Percentiles rank a stretch among this genome's conserved stretches.
Conservation (phyloP, 2,329 filamentous ascomycete species). For the Trichoderma brevicompactum region DNA sequence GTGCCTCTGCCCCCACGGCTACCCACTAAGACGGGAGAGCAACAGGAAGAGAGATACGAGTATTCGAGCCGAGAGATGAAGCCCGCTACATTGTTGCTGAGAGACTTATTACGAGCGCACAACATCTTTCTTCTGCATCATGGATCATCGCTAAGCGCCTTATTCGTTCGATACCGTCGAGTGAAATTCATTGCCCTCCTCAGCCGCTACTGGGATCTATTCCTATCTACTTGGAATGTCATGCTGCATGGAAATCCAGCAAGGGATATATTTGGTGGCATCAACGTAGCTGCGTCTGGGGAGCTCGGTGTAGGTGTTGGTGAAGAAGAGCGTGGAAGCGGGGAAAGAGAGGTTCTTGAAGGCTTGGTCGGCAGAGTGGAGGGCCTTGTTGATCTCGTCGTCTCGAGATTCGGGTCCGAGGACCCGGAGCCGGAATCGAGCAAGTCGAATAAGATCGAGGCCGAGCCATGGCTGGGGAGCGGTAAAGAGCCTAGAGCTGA, state of each 20-base stretch:
- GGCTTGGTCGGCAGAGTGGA: constrained; percentile 80
- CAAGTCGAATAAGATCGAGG: constrained; percentile 32
- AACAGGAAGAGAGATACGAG: constrained; percentile 60
- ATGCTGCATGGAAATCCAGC: constrained; percentile 88
- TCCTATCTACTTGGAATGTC: constrained; percentile 79
- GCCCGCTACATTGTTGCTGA: constrained; percentile 74
- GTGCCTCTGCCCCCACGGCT: constrained; percentile 64
- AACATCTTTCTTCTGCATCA: constrained; percentile 87
- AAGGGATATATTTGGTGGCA: constrained; percentile 75
- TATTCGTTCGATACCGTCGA: constrained; percentile 68
- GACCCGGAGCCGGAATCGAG: constrained; percentile 39
- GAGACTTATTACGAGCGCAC: constrained; percentile 83
- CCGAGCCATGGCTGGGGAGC: constrained; percentile 70
- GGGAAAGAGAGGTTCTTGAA: constrained; percentile 90
- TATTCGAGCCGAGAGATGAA: constrained; percentile 92
- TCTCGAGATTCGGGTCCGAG: constrained; percentile 77
- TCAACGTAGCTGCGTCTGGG: constrained; percentile 87
- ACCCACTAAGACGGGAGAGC: constrained; percentile 47
- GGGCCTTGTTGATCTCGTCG: constrained; percentile 84
- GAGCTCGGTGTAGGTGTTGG: constrained; percentile 94
- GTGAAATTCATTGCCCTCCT: constrained; percentile 73
- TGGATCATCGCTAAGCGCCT: constrained; percentile 69
- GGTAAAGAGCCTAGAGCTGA: constrained; percentile 69
- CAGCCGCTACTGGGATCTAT: constrained; percentile 78
- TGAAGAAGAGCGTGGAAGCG: constrained; percentile 92